Conservation (phyloP, 2,329 filamentous ascomycete genomes). For the Colletotrichum limetticola region DNA sequence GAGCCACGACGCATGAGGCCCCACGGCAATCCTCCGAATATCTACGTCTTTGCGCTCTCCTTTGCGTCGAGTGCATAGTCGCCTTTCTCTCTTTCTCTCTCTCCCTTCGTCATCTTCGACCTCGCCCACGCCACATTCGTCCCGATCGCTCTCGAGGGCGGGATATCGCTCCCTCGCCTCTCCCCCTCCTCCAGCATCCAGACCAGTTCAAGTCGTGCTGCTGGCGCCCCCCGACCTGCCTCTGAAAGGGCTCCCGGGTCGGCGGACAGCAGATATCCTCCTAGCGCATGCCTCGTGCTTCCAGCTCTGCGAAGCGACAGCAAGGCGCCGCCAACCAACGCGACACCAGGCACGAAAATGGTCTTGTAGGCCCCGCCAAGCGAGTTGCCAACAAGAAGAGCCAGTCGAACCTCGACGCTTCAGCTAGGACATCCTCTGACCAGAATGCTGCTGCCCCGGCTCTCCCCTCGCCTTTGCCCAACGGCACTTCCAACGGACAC, state of each 20-base stretch:
- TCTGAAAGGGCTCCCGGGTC: conserved; percentile 45
- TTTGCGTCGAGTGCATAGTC: conserved; percentile 31
- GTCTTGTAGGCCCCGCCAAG: conserved; percentile 72
- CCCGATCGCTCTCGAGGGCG: conserved; percentile 36
- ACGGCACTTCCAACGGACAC: conserved; percentile 36
- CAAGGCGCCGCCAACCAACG: conserved; percentile 71
- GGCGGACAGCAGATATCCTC: conserved; percentile 47
- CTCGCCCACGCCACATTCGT: conserved; percentile 5
- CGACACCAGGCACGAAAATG: conserved; percentile 87
- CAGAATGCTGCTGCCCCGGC: conserved; percentile 43
- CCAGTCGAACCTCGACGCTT: conserved; percentile 55
- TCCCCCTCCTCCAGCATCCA: conserved; percentile 23
- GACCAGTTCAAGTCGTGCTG: conserved; percentile 41
- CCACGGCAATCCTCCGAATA: conserved; percentile 18
- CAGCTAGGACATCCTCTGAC: conserved; percentile 39
- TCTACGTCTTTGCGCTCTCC: conserved; percentile 23
- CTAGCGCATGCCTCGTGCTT: conserved; percentile 70
- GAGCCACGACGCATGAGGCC: conserved; percentile 29
- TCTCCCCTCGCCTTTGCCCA: conserved; percentile 38
- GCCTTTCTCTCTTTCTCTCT: conserved; percentile 5
- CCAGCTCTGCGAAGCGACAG: conserved; percentile 70
- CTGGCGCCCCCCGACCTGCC: conserved; percentile 46
- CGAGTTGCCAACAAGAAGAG: conserved; percentile 56
- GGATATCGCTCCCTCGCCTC: neutral
- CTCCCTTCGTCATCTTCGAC: neutral